These are phyloP conservation scores for Trichophyton simii DNA, from an alignment of 2,329 filamentous ascomycete species.

Conservation along the genomic window DNA sequence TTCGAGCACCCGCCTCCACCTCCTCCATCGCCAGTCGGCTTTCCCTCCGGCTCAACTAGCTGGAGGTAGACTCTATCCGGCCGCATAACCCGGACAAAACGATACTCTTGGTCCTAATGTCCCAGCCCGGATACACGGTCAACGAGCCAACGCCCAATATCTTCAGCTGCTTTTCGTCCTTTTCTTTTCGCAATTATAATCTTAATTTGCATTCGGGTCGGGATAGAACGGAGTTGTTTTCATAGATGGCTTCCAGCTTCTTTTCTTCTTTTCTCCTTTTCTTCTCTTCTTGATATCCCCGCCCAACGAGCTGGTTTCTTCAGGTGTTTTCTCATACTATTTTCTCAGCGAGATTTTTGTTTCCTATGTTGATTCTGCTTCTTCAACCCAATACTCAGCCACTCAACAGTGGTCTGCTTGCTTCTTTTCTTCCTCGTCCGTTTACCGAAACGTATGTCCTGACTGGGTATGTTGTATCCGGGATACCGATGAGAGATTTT, in stretches of 20 bases:
- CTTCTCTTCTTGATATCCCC: neutral
- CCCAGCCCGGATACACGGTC: neutral
- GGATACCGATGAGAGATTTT: neutral
- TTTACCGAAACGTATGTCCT: no score
- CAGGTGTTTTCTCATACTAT: neutral
- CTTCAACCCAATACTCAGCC: neutral
- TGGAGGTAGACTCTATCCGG: neutral
- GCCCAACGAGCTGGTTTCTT: neutral
- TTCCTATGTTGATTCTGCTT: neutral
- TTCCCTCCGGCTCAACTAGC: neutral
- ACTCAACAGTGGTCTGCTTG: neutral
- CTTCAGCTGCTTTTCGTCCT: neutral
- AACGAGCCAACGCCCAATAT: neutral
- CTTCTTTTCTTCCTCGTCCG: neutral
- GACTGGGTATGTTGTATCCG: neutral
- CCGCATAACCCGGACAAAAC: neutral
- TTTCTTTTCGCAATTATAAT: neutral
- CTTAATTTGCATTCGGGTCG: neutral
- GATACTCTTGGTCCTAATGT: neutral
- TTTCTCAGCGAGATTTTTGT: neutral
- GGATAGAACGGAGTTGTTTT: neutral
- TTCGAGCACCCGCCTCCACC: constrained; percentile 21
- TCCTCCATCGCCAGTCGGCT: constrained; percentile 22
- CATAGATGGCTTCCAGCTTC: neutral
- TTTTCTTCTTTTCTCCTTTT: neutral